Conservation (phyloP, 2,329 filamentous ascomycete species). For the Xylaria sp. region DNA sequence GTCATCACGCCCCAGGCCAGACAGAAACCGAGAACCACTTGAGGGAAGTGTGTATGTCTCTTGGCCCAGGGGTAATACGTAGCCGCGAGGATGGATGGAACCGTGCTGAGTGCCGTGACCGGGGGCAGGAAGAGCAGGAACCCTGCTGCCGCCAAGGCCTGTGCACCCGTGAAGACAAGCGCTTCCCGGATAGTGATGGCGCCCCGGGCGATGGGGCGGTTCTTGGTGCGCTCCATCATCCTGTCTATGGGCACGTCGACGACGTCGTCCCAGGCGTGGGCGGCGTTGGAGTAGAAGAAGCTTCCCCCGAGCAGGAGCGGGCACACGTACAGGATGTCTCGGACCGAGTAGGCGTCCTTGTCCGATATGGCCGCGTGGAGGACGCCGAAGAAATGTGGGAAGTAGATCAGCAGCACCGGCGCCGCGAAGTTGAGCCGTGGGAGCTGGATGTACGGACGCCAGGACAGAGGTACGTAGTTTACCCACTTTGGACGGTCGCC, state of each 20-base stretch:
- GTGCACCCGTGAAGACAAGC: conserved; percentile 25
- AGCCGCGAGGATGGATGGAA: conserved; percentile 21
- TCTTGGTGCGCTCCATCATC: conserved; percentile 24
- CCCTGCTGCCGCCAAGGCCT: conserved; percentile 9
- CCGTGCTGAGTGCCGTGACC: conserved; percentile 1
- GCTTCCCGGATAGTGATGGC: conserved; percentile 25
- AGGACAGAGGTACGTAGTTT: conserved; percentile 21
- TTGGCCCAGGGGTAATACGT: conserved; percentile 36
- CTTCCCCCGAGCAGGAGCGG: conserved; percentile 9
- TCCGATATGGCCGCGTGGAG: conserved; percentile 10
- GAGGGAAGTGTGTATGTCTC: conserved; percentile 31
- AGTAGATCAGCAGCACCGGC: conserved; percentile 28
- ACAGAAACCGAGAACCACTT: conserved; percentile 35
- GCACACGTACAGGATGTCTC: background rate
- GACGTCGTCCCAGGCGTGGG: conserved; percentile 35
- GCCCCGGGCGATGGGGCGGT: conserved; percentile 35
- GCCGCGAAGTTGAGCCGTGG: conserved; percentile 27
- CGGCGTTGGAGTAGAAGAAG: conserved; percentile 30
- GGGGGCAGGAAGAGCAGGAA: conserved; percentile 12
- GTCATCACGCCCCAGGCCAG: conserved; percentile 30
- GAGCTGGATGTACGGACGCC: conserved; percentile 32
- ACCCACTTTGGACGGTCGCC: conserved; percentile 20
- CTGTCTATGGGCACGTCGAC: conserved; percentile 33
- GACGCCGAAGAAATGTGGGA: conserved; percentile 30
- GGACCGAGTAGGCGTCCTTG: background rate